phyloP scores from a whole-genome alignment of 176 grass and related monocot genomes.

The Zea luxurians region DNA sequence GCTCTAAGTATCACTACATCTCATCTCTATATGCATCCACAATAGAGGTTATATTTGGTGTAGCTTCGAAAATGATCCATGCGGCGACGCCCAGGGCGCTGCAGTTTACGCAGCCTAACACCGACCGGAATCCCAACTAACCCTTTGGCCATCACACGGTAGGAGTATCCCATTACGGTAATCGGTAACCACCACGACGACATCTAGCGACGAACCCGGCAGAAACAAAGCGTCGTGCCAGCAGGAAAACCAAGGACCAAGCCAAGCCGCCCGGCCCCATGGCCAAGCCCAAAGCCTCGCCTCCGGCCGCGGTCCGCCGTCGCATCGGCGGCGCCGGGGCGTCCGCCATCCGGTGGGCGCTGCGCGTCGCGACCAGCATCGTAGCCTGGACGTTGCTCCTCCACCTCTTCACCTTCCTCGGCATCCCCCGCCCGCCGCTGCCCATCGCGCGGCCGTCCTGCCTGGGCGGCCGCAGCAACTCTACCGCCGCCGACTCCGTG shows the following conservation, averaged over 20 bases:
- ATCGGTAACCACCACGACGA: constrained; percentile 18
- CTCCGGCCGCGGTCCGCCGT: constrained; percentile 33
- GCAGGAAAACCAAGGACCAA: background rate
- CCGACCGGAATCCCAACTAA: constrained; percentile 28
- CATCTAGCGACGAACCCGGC: constrained; percentile 23
- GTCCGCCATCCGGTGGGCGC: constrained; percentile 49
- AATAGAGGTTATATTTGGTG: too few relatives aligned
- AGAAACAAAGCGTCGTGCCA: background rate
- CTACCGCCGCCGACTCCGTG: constrained; percentile 17
- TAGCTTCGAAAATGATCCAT: background rate
- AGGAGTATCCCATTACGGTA: too few relatives aligned
- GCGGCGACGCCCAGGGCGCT: constrained; percentile 1
- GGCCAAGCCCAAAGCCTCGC: constrained; percentile 42
- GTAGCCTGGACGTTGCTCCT: constrained; percentile 72
- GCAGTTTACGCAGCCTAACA: constrained; percentile 29
- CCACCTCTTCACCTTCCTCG: constrained; percentile 60
- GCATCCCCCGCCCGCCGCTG: constrained; percentile 55
- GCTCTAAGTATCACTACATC: too few relatives aligned
- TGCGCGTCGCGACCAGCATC: constrained; percentile 67
- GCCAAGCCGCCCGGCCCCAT: constrained; percentile 2
- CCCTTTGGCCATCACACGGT: background rate
- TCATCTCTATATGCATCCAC: too few relatives aligned
- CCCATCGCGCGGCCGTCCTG: constrained; percentile 53
- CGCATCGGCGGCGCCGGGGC: constrained; percentile 30
- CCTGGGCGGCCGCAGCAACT: constrained; percentile 36